Conservation (phyloP, 1,139 yeast species). For the Scheffersomyces quercinus region DNA sequence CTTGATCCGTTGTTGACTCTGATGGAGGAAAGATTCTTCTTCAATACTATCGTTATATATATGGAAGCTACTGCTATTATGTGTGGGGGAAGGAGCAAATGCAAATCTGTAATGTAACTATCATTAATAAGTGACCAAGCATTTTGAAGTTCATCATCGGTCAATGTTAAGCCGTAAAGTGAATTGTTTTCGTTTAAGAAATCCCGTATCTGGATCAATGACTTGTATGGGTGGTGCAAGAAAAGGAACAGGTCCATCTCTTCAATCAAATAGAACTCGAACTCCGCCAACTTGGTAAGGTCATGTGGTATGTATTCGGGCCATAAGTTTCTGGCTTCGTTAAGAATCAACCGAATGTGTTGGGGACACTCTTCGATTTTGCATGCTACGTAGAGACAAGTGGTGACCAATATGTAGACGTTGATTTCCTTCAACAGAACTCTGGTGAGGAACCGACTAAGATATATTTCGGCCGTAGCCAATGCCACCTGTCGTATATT, state of each 20-base stretch:
- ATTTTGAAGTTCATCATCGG: slow-evolving; percentile 76
- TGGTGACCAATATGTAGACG: slow-evolving; percentile 74
- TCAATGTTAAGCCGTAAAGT: slow-evolving; percentile 38
- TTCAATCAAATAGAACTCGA: slow-evolving; percentile 90
- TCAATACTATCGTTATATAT: slow-evolving; percentile 67
- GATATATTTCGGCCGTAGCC: slow-evolving; percentile 85
- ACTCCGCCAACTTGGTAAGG: slow-evolving; percentile 89
- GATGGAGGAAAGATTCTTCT: slow-evolving; percentile 33
- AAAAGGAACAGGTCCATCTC: slow-evolving; percentile 81
- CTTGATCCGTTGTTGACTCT: slow-evolving; percentile 13
- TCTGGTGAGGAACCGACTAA: slow-evolving; percentile 69
- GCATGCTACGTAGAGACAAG: slow-evolving; percentile 87
- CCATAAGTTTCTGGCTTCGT: slow-evolving; percentile 90
- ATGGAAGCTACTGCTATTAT: slow-evolving; percentile 84
- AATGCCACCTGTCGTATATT: slow-evolving; percentile 79
- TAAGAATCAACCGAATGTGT: slow-evolving; percentile 78
- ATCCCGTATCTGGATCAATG: slow-evolving; percentile 63
- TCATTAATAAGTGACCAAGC: slow-evolving; percentile 92
- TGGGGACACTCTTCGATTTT: slow-evolving; percentile 96
- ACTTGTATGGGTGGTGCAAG: slow-evolving; percentile 85
- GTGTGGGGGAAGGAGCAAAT: slow-evolving; percentile 84
- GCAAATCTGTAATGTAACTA: slow-evolving; percentile 83
- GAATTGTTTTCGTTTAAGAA: slow-evolving; percentile 31
- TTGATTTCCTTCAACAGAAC: slow-evolving; percentile 82
- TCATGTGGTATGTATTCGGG: slow-evolving; percentile 94